Evolutionary conservation across 306 rosid species (phyloP), one percentile per base, ranked within the genome.

Genomic region (Casuarina cunninghamiana): DNA sequence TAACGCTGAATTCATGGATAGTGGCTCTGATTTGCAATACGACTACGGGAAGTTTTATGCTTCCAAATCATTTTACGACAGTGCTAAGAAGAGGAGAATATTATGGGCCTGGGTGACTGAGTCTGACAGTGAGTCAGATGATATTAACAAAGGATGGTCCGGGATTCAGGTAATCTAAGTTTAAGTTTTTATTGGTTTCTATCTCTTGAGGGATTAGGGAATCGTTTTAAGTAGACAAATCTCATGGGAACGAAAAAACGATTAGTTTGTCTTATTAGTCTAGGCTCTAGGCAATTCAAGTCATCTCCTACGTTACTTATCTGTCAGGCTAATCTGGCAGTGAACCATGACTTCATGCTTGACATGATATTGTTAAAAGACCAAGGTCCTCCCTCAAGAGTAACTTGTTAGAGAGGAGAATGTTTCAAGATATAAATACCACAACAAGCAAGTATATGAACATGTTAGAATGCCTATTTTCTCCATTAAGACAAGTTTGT

Each of bases 31-130:
- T n/a, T n/a, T n/a, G n/a, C n/a, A n/a, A n/a, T 79, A 62, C 17
- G 94, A 90, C 46, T 83, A 87, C 53, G 94, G 91, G 15, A 85
- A 86, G 9, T 90, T 86, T 60, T 87, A 87, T 73, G 90, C 94
- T 45, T 87, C 90, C 6, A 90, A 86, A 75, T 69, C 94, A 4
- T 90, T 90, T 50, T 87, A 83, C 72, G 89, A 90, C 53, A 3
- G 75, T 75, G 74, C 81, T 19, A 90, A 87, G 76, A 86, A 75
- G 41, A 84, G 89, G 69, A 83, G 90, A 66, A 70, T 90, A 77
- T 53, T 90, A 39, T 90, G 90, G 92, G 92, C 82, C 51, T 86
- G 90, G 89, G 60, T 89, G 49, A 69, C 21, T 1, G 87, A 82
- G 73, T 82, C 83, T 37, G 89, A 83, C 57, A 77, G 83, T 12